Conservation (phyloP, 805 yeast genomes). For the Starmerella kuoi region DNA sequence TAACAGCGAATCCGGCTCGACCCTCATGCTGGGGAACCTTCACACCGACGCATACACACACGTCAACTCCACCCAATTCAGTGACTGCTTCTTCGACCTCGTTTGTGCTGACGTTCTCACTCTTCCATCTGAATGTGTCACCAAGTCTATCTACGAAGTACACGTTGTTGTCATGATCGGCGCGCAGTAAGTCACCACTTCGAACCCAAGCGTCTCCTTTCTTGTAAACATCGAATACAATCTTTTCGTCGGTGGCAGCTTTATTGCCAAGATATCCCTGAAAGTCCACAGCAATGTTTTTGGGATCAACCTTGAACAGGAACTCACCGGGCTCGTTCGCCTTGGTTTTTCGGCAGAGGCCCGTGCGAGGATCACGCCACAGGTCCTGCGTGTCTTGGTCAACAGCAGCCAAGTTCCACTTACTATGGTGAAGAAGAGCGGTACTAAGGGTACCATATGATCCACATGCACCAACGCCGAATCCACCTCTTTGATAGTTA, state of each 20-base stretch:
- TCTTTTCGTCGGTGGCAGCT: constrained; percentile 65
- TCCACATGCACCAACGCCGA: constrained; percentile 81
- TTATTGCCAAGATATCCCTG: constrained; percentile 82
- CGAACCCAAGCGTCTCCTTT: constrained; percentile 89
- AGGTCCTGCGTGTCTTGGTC: constrained; percentile 66
- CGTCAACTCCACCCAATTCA: constrained; percentile 33
- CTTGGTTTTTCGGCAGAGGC: constrained; percentile 45
- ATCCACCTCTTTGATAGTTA: constrained; percentile 60
- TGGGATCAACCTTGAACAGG: constrained; percentile 57
- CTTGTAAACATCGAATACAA: constrained; percentile 57
- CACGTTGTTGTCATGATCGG: constrained; percentile 55
- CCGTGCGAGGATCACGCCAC: constrained; percentile 55
- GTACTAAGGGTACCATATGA: constrained; percentile 44
- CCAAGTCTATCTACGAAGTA: constrained; percentile 88
- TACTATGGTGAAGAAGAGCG: constrained; percentile 42
- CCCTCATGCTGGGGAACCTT: constrained; percentile 83
- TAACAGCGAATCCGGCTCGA: constrained; percentile 79
- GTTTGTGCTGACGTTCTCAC: constrained; percentile 86
- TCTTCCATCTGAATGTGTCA: constrained; percentile 93
- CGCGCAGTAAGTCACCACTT: constrained; percentile 68
- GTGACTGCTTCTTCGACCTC: constrained; percentile 69
- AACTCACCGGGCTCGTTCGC: constrained; percentile 75
- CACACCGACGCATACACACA: constrained; percentile 78
- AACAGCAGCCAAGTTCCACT: constrained; percentile 47
- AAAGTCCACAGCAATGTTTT: constrained; percentile 59